Evolutionary conservation across 2,329 filamentous ascomycete species (phyloP).

Genomic region (Alternaria sp.): DNA sequence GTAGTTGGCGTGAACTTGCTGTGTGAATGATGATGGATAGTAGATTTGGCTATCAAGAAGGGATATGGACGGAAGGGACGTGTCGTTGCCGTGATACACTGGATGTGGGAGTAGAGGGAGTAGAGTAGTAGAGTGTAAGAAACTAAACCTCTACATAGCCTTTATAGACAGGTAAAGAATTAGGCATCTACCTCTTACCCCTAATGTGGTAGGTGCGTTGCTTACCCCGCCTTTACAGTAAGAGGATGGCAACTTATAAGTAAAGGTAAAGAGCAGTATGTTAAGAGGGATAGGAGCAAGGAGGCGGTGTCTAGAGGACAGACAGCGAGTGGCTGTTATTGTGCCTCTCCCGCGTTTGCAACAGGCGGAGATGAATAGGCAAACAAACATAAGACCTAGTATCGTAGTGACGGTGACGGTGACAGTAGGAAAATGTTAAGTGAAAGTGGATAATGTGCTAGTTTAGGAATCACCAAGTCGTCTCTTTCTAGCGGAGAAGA

Average conservation of each 20-base stretch:
- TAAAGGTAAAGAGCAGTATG: conserved; percentile 4
- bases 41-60: too few species aligned
- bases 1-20: neutral
- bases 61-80: neutral
- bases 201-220: neutral
- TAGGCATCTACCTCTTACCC: neutral
- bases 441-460: neutral
- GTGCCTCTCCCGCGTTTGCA: neutral
- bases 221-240: neutral
- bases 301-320: neutral
- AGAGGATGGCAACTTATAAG: neutral
- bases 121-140: neutral
- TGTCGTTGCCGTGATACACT: neutral
- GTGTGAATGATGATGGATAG: neutral
- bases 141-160: neutral
- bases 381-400: neutral
- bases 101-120: too few species aligned
- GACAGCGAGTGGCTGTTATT: neutral
- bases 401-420: neutral
- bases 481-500: neutral
- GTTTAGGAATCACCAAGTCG: neutral
- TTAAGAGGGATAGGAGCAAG: neutral
- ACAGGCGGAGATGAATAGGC: neutral
- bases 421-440: neutral
- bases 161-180: neutral